Evolutionary conservation across 495 filamentous ascomycete genomes (phyloP).

Genomic region (Trypethelium eluteriae): DNA sequence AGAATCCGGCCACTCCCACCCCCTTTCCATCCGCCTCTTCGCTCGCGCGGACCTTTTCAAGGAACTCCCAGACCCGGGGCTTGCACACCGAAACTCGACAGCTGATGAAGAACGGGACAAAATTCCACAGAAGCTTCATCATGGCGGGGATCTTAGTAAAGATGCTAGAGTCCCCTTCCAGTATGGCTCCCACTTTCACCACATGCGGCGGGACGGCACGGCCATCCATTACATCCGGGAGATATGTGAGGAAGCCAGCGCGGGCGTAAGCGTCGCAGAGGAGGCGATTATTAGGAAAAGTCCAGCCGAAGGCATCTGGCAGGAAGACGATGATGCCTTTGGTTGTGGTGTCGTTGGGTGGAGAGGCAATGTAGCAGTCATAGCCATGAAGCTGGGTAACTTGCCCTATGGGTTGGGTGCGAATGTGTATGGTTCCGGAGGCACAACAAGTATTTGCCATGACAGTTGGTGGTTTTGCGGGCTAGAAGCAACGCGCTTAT

Average conservation of each 20-base stretch:
- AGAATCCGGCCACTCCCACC: conserved; percentile 32
- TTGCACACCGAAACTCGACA: conserved; percentile 12
- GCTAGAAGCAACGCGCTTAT: too few species aligned
- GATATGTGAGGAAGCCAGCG: conserved; percentile 24
- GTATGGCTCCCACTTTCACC: not conserved
- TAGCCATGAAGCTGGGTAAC: conserved; percentile 29
- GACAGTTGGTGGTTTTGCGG: not conserved
- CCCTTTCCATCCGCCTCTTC: conserved; percentile 25
- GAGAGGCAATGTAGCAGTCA: conserved; percentile 29
- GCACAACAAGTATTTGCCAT: conserved; percentile 24
- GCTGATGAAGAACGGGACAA: conserved; percentile 21
- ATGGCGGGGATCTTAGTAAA: conserved; percentile 21
- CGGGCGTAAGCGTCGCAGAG: conserved; percentile 29
- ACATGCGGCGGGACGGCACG: not conserved
- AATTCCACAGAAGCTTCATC: conserved; percentile 19
- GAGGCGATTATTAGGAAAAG: conserved; percentile 28
- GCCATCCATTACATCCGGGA: conserved; percentile 25
- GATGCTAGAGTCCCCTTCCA: not conserved
- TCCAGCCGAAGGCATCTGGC: conserved; percentile 32
- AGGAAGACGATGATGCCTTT: conserved; percentile 33
- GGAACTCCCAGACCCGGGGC: conserved; percentile 25
- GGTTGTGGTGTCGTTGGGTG: conserved; percentile 16
- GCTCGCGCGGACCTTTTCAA: conserved; percentile 21
- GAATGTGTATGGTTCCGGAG: conserved; percentile 29
- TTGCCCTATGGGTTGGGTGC: conserved; percentile 24